phyloP scores from a whole-genome alignment of 2,329 filamentous ascomycete genomes.

The Beauveria sp. region DNA sequence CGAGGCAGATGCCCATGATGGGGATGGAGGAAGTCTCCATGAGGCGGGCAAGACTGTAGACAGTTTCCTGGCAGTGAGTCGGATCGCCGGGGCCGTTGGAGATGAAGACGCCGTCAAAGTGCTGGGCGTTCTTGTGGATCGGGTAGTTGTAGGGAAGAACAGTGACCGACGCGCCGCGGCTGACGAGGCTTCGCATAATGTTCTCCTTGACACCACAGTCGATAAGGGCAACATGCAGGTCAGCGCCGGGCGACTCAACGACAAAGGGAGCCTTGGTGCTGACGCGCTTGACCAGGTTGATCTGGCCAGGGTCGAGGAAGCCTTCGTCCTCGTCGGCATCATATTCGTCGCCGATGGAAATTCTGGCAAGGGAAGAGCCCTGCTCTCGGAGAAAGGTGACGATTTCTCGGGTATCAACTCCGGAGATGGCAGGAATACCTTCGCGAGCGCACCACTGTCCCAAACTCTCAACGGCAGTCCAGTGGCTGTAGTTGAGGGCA shows the following conservation, averaged over 20 bases:
- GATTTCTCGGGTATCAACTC: constrained; percentile 93
- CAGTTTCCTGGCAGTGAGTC: constrained; percentile 90
- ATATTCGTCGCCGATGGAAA: constrained; percentile 94
- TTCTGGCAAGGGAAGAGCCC: constrained; percentile 89
- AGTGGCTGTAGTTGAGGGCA: constrained; percentile 90
- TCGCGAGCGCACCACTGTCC: constrained; percentile 92
- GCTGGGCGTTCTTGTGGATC: constrained; percentile 94
- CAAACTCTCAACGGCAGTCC: constrained; percentile 94
- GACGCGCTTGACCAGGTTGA: constrained; percentile 92
- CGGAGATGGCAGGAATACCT: constrained; percentile 91
- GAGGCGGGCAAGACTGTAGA: constrained; percentile 82
- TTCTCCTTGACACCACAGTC: constrained; percentile 99
- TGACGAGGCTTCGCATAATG: constrained; percentile 89
- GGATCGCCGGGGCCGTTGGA: constrained; percentile 98
- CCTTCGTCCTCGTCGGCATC: constrained; percentile 97
- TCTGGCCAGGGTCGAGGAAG: constrained; percentile 89
- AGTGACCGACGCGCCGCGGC: constrained; percentile 84
- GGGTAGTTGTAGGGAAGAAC: constrained; percentile 96
- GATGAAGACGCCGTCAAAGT: constrained; percentile 98
- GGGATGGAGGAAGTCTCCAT: constrained; percentile 89
- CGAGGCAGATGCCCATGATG: constrained; percentile 96
- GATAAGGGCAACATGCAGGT: constrained; percentile 86
- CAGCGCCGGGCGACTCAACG: constrained; percentile 73
- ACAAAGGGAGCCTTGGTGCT: constrained; percentile 98
- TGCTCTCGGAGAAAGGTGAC: constrained; percentile 94